phyloP scores from a whole-genome alignment of 2,329 filamentous ascomycete species.

The Thelonectria rubi region DNA sequence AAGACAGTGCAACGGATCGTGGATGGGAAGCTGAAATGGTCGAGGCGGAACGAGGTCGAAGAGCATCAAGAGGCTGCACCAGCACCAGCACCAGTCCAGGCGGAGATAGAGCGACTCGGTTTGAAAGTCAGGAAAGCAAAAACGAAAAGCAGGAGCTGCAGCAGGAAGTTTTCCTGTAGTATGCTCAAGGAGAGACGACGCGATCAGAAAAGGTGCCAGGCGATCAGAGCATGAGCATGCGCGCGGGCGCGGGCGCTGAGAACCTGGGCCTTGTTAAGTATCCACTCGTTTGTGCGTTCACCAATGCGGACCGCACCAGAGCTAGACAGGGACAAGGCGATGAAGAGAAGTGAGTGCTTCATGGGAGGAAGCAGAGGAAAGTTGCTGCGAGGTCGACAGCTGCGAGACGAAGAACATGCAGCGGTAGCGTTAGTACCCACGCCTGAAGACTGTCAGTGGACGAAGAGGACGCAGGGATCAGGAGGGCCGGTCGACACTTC shows the following conservation, averaged over 20 bases:
- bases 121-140: slow-evolving; percentile 17
- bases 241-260: slow-evolving; percentile 32
- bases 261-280: slow-evolving; percentile 36
- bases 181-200: slow-evolving; percentile 27
- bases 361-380: slow-evolving; percentile 3
- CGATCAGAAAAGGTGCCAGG: slow-evolving; percentile 29
- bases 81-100: slow-evolving; percentile 37
- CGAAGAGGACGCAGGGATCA: slow-evolving; percentile 30
- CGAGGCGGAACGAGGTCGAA: slow-evolving; percentile 2
- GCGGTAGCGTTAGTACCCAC: slow-evolving; percentile 15
- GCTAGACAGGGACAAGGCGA: slow-evolving; percentile 33
- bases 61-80: slow-evolving; percentile 35
- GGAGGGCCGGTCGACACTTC: neutral
- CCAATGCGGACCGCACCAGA: slow-evolving; percentile 32
- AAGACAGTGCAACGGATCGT: slow-evolving; percentile 16
- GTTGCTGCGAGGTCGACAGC: slow-evolving; percentile 27
- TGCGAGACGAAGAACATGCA: slow-evolving; percentile 30
- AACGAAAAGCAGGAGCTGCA: slow-evolving; percentile 30
- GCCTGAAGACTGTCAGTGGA: slow-evolving; percentile 23
- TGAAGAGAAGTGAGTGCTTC: slow-evolving; percentile 31
- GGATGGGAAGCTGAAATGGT: slow-evolving; percentile 16
- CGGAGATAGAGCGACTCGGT: slow-evolving; percentile 29
- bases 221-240: slow-evolving; percentile 36
- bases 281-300: slow-evolving; percentile 36
- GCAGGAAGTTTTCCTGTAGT: slow-evolving; percentile 26